phyloP scores from a whole-genome alignment of 2,329 filamentous ascomycete species.

The Diaporthe vaccinii region DNA sequence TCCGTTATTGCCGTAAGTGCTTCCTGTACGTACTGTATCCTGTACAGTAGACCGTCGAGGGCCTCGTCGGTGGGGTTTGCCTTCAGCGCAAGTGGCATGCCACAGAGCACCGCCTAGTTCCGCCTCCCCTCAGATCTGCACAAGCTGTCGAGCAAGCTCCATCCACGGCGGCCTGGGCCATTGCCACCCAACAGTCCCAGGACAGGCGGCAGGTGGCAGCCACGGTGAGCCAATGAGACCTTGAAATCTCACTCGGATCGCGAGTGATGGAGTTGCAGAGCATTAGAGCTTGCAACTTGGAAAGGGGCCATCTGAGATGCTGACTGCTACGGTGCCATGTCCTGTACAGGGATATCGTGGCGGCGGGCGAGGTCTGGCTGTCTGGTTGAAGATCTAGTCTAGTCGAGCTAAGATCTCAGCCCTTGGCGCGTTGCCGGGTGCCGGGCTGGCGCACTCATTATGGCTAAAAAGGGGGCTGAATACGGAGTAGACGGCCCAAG shows the following conservation, averaged over 20 bases:
- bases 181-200: slow-evolving; percentile 19
- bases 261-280: slow-evolving; percentile 28
- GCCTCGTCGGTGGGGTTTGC: background rate
- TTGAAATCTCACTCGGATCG: slow-evolving; percentile 28
- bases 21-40: background rate
- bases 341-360: slow-evolving; percentile 15
- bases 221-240: slow-evolving; percentile 13
- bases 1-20: slow-evolving; percentile 22
- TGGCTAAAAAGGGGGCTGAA: slow-evolving; percentile 28
- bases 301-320: slow-evolving; percentile 21
- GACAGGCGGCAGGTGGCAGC: slow-evolving; percentile 22
- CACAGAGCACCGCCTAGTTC: slow-evolving; percentile 13
- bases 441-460: slow-evolving; percentile 14
- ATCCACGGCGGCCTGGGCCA: slow-evolving; percentile 13
- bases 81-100: background rate
- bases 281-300: slow-evolving; percentile 5
- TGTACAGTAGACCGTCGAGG: background rate
- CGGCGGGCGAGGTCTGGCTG: slow-evolving; percentile 13
- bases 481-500: slow-evolving; percentile 4
- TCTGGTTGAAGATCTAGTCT: slow-evolving; percentile 22
- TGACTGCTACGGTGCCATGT: slow-evolving; percentile 25
- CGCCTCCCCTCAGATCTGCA: slow-evolving; percentile 23
- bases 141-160: slow-evolving; percentile 7
- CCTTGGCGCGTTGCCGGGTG: slow-evolving; percentile 15
- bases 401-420: slow-evolving; percentile 18